Evolutionary conservation across 345 rosid genomes (phyloP).

Genomic region (Camelina hispida): DNA sequence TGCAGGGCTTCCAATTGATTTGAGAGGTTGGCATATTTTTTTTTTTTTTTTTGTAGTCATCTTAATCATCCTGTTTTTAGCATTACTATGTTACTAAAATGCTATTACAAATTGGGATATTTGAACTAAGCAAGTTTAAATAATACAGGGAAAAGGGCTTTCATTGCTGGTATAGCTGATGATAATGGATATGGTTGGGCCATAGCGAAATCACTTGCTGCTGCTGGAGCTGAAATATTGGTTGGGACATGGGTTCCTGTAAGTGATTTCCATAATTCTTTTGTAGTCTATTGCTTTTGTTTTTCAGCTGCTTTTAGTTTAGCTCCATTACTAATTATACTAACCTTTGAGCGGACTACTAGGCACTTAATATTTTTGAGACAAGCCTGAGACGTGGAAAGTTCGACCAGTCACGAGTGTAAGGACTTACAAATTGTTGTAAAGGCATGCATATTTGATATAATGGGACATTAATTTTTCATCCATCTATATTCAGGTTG

Average conservation of each 20-base stretch:
- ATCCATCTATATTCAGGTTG: conserved; percentile 56
- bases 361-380: conserved; percentile 96
- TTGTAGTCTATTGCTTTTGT: background rate
- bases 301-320: conserved; percentile 17
- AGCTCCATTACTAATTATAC: conserved; percentile 22
- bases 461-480: background rate
- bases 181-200: conserved; percentile 99
- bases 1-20: conserved; percentile 80
- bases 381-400: conserved; percentile 94
- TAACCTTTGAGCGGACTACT: conserved; percentile 38
- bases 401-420: conserved; percentile 91
- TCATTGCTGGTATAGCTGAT: conserved; percentile 97
- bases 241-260: conserved; percentile 99
- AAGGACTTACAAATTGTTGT: conserved; percentile 46
- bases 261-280: conserved; percentile 40
- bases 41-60: conserved; percentile 17
- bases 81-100: background rate
- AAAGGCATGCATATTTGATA: conserved; percentile 8
- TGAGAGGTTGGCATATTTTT: conserved; percentile 60
- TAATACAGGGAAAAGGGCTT: conserved; percentile 83
- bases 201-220: conserved; percentile 97
- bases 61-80: background rate
- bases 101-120: conserved; percentile 9
- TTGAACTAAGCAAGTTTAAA: conserved; percentile 9
- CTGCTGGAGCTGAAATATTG: conserved; percentile 97